Percentiles rank a stretch among this genome's conserved stretches.
phyloP scores from a whole-genome alignment of 2,329 filamentous ascomycete genomes.

The Mycosphaerella sp. region DNA sequence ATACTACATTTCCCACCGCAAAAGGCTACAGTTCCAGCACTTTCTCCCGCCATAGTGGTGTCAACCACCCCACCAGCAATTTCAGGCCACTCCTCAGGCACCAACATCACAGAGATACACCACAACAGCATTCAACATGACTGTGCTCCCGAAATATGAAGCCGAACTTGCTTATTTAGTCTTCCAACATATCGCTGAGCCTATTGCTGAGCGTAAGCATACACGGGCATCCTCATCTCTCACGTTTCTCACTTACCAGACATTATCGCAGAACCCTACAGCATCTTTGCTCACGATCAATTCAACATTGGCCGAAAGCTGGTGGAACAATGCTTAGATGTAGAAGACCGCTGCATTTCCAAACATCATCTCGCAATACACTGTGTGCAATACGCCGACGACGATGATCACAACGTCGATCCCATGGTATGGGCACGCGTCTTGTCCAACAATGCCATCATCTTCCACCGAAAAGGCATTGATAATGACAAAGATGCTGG shows the following conservation, averaged over 20 bases:
- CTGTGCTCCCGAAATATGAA: neutral
- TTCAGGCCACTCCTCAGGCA: neutral
- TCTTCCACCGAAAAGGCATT: slow-evolving; percentile 30
- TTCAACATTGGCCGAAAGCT: slow-evolving; percentile 30
- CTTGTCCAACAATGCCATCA: slow-evolving; percentile 41
- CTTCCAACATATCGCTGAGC: slow-evolving; percentile 10
- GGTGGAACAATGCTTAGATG: slow-evolving; percentile 21
- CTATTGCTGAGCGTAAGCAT: slow-evolving; percentile 4
- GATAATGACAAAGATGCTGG: slow-evolving; percentile 23
- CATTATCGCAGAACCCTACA: neutral
- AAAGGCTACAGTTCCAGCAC: slow-evolving; percentile 1
- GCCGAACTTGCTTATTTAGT: slow-evolving; percentile 9
- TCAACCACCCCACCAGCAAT: neutral
- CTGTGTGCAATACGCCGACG: slow-evolving; percentile 42
- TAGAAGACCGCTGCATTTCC: slow-evolving; percentile 37
- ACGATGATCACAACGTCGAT: slow-evolving; percentile 29
- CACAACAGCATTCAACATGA: slow-evolving; percentile 19
- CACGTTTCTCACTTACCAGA: neutral
- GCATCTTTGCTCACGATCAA: slow-evolving; percentile 18
- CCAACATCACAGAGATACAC: neutral
- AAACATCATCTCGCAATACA: slow-evolving; percentile 43
- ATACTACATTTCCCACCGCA: neutral
- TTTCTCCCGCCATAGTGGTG: neutral
- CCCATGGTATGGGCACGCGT: slow-evolving; percentile 45
- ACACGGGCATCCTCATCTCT: neutral